These are phyloP conservation scores for Datisca glomerata DNA, from an alignment of 306 rosid species.

Conservation along the genomic window DNA sequence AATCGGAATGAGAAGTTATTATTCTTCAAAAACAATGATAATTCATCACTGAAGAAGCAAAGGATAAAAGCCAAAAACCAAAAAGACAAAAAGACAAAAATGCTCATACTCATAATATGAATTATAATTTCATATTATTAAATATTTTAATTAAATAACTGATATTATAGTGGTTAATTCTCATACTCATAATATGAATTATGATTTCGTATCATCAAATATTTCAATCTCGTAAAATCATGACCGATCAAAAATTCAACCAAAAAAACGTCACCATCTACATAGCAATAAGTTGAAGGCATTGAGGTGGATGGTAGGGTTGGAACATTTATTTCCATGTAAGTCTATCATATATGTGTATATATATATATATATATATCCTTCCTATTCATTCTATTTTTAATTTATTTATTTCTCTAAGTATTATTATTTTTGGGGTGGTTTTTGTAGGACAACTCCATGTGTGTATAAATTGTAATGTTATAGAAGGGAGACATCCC, in stretches of 20 bases:
- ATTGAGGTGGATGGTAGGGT: slow-evolving; percentile 34
- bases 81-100: slow-evolving; percentile 2
- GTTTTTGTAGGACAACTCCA: slow-evolving; percentile 39
- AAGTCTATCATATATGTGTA: slow-evolving; percentile 1
- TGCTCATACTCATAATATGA: too few species aligned
- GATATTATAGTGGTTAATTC: too few species aligned
- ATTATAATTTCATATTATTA: slow-evolving; percentile 8
- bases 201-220: slow-evolving; percentile 11
- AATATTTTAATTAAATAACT: slow-evolving; percentile 14
- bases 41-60: too few species aligned
- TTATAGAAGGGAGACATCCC: slow-evolving; percentile 22
- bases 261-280: slow-evolving; percentile 36
- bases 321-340: slow-evolving; percentile 35
- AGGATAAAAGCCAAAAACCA: too few species aligned
- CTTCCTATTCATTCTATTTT: too few species aligned
- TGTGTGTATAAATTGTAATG: slow-evolving; percentile 43
- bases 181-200: too few species aligned
- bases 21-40: too few species aligned
- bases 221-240: slow-evolving; percentile 3
- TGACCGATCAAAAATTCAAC: slow-evolving; percentile 6
- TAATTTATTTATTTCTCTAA: background rate
- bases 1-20: too few species aligned
- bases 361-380: background rate
- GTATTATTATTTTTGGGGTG: background rate
- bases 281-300: slow-evolving; percentile 41